Percentiles rank a stretch among this genome's conserved stretches.
Evolutionary conservation across 306 rosid genomes (phyloP).

Genomic region (Astragalus membranaceus): DNA sequence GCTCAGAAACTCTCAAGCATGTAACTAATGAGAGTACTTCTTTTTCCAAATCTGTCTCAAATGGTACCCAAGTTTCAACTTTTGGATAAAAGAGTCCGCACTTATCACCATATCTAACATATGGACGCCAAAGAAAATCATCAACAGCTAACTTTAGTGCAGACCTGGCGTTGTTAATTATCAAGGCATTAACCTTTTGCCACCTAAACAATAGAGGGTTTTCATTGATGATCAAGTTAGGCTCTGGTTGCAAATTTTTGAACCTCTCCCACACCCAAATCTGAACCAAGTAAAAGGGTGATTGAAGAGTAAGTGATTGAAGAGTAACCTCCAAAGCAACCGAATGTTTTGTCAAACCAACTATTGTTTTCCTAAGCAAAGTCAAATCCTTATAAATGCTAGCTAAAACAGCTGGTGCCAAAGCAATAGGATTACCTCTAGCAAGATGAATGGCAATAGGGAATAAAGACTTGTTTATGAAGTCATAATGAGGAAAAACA

Average conservation of each 20-base stretch:
- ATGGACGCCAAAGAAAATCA: conserved; percentile 43
- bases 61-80: conserved; percentile 13
- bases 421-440: conserved; percentile 34
- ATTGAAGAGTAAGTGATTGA: conserved; percentile 30
- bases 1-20: conserved; percentile 34
- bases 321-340: not conserved
- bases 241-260: conserved; percentile 26
- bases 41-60: conserved; percentile 10
- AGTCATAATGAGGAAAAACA: too few relatives aligned
- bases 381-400: conserved; percentile 40
- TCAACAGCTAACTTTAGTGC: conserved; percentile 22
- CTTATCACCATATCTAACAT: conserved; percentile 2
- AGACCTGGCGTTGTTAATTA: conserved; percentile 26
- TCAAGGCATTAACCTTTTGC: conserved; percentile 22
- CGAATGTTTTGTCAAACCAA: not conserved
- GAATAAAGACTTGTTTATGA: not conserved
- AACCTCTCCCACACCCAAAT: conserved; percentile 69
- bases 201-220: conserved; percentile 34
- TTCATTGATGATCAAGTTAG: not conserved
- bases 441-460: conserved; percentile 44
- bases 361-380: not conserved
- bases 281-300: conserved; percentile 43
- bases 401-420: conserved; percentile 54
- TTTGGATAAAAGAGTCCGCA: not conserved
- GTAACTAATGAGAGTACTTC: conserved; percentile 14